Evolutionary conservation across 2,329 filamentous ascomycete genomes (phyloP).

Genomic region (Tetracladium maxilliforme): DNA sequence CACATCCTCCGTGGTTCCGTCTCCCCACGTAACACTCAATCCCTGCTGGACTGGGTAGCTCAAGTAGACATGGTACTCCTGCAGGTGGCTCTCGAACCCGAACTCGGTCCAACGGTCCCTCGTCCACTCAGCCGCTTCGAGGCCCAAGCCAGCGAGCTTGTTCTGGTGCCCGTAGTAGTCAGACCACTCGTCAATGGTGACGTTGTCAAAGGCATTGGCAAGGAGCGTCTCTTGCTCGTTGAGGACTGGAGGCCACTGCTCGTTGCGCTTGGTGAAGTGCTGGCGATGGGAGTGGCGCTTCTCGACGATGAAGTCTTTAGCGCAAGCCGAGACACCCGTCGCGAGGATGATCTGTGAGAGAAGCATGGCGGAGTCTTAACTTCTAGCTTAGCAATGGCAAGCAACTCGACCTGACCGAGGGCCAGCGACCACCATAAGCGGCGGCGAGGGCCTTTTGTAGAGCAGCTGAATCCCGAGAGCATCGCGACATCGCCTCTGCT

Average conservation of each 20-base stretch:
- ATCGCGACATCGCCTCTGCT: too few relatives aligned
- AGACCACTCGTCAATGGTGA: conserved; percentile 22
- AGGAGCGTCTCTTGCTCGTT: conserved; percentile 16
- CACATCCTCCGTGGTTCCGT: conserved; percentile 49
- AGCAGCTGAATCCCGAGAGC: too few relatives aligned
- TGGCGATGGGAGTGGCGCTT: conserved; percentile 16
- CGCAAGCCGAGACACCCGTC: conserved; percentile 12
- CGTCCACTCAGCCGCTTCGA: conserved; percentile 22
- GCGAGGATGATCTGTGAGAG: too few relatives aligned
- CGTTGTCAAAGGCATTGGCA: conserved; percentile 16
- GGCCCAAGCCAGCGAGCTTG: conserved; percentile 21
- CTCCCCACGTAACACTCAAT: conserved; percentile 26
- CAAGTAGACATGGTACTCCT: conserved; percentile 42
- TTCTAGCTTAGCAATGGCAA: too few relatives aligned
- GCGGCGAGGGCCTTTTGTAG: too few relatives aligned
- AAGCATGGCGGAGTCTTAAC: too few relatives aligned
- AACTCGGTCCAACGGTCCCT: conserved; percentile 19
- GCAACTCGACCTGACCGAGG: too few relatives aligned
- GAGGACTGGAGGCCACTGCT: conserved; percentile 19
- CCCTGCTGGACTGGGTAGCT: conserved; percentile 45
- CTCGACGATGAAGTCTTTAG: conserved; percentile 13
- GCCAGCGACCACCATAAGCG: too few relatives aligned
- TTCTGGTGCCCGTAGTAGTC: conserved; percentile 22
- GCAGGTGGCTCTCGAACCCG: conserved; percentile 17
- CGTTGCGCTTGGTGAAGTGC: conserved; percentile 14